These are phyloP conservation scores for Cordyceps fumosorosea DNA, from an alignment of 2,329 filamentous ascomycete species.

Conservation along the genomic window DNA sequence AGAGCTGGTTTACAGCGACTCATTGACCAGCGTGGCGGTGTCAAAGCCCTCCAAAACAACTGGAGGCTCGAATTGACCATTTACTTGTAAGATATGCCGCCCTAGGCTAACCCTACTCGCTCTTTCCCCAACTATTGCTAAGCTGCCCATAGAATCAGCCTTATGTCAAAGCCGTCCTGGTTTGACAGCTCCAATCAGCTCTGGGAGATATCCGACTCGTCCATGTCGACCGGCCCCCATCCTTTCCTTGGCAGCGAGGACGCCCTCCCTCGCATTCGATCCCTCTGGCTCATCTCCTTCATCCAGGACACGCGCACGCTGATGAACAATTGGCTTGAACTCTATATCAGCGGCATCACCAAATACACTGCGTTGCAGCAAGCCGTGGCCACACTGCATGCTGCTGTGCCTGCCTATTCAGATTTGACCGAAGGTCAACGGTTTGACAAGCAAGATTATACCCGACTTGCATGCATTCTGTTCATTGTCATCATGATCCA, in stretches of 20 bases:
- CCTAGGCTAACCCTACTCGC: background rate
- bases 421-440: no score
- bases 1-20: background rate
- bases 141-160: background rate
- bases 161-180: conserved; percentile 6
- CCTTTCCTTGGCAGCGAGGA: background rate
- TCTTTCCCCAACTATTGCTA: no score
- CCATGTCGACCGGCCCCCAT: background rate
- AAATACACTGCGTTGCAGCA: background rate
- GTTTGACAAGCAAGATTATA: background rate
- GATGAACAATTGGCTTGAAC: conserved; percentile 4
- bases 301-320: conserved; percentile 8
- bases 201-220: background rate
- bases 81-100: background rate
- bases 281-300: conserved; percentile 7
- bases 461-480: background rate
- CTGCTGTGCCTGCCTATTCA: background rate
- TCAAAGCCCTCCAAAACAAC: background rate
- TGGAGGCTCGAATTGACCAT: conserved; percentile 5
- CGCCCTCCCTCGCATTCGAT: background rate
- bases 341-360: background rate
- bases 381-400: background rate
- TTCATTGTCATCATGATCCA: background rate
- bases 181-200: conserved; percentile 10
- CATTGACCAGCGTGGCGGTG: background rate